Conservation (phyloP, 2,329 filamentous ascomycete species). For the Colletotrichum sp. region DNA sequence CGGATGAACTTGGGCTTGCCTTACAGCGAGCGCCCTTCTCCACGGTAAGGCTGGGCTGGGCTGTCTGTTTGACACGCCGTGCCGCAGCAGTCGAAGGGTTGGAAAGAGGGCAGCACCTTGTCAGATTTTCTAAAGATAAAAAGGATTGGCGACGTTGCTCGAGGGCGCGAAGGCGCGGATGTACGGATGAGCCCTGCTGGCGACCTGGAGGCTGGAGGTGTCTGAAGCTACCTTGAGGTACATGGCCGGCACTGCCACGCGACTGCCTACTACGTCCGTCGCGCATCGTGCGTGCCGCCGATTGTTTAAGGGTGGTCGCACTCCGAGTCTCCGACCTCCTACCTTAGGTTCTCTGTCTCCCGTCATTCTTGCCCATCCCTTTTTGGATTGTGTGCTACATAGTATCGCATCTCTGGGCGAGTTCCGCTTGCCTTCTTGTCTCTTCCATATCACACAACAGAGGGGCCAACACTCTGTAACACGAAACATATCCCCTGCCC, state of each 20-base stretch:
- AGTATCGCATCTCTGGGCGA: neutral
- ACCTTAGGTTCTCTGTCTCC: neutral
- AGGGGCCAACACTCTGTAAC: neutral
- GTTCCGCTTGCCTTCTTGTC: neutral
- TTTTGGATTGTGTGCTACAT: neutral
- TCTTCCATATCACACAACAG: neutral
- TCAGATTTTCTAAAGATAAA: neutral
- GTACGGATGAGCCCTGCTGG: neutral
- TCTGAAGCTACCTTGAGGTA: neutral
- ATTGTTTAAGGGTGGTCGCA: neutral
- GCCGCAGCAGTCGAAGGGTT: neutral
- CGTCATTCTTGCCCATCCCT: neutral
- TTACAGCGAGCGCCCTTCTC: neutral
- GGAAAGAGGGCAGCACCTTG: neutral
- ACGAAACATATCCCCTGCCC: neutral
- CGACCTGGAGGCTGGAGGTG: neutral
- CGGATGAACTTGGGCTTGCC: neutral
- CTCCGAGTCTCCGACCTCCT: neutral
- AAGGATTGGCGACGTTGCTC: neutral
- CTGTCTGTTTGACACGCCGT: neutral
- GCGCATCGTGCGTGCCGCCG: neutral
- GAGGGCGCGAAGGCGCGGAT: neutral
- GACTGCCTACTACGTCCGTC: conserved; percentile 13
- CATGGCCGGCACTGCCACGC: conserved; percentile 9
- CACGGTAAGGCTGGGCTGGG: neutral